Evolutionary conservation across 768 basidiomycete genomes (phyloP).

Genomic region (Mycena vitilis): DNA sequence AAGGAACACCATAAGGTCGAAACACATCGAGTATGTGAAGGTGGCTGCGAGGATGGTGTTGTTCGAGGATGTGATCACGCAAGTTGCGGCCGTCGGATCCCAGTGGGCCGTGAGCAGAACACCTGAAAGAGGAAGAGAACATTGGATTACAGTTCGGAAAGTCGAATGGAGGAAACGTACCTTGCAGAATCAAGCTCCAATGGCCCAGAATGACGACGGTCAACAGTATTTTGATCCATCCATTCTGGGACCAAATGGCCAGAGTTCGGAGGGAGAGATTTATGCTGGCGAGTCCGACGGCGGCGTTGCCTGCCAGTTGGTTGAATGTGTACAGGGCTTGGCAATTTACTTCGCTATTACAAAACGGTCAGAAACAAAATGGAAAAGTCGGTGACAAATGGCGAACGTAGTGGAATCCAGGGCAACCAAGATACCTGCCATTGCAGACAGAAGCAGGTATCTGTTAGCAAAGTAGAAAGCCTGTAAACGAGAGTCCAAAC

Average conservation of each 20-base stretch:
- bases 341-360: slow-evolving; percentile 66
- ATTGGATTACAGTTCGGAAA: not conserved
- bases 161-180: slow-evolving; percentile 37
- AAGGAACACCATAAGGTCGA: slow-evolving; percentile 71
- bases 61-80: slow-evolving; percentile 69
- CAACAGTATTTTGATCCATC: slow-evolving; percentile 47
- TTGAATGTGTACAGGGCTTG: slow-evolving; percentile 75
- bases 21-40: slow-evolving; percentile 83
- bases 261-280: slow-evolving; percentile 63
- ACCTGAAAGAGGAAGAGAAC: slow-evolving; percentile 48
- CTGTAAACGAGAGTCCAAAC: slow-evolving; percentile 35
- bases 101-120: slow-evolving; percentile 68
- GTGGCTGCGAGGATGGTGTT: slow-evolving; percentile 74
- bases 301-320: slow-evolving; percentile 60
- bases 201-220: slow-evolving; percentile 55
- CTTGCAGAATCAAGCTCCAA: slow-evolving; percentile 52
- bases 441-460: slow-evolving; percentile 54
- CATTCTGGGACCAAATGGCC: slow-evolving; percentile 47
- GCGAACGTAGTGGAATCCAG: slow-evolving; percentile 60
- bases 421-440: slow-evolving; percentile 60
- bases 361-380: not conserved
- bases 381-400: not conserved
- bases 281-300: slow-evolving; percentile 63
- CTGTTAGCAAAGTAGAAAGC: slow-evolving; percentile 60
- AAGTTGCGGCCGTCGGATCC: slow-evolving; percentile 53